Evolutionary conservation across 805 yeast species (phyloP), one percentile per base, ranked within the genome.

Genomic region (Millerozyma acaciae): DNA sequence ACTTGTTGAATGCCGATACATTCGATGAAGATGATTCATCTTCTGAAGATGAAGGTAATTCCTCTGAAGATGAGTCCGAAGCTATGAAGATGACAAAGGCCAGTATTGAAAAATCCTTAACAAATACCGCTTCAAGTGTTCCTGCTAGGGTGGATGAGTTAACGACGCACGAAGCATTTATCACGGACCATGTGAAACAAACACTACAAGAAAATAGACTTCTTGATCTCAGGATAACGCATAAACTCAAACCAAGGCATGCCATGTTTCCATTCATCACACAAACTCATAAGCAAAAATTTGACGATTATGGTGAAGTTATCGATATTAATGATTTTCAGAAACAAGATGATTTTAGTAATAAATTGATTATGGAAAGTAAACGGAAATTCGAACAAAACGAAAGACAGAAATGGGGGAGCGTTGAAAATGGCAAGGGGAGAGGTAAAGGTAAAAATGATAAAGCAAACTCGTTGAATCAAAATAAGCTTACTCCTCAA

Each of bases 221-320:
- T 1, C 62, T 78, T 33, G 85, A 81, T 48, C 73, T 80, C 26
- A 64, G 73, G 30, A 47, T 65, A 19, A 64, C 65, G 5, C 47
- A 50, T 29, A 66, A 69, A 22, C 60, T 66, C 55, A 48, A 75
- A 66, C 55, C 73, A 51, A 57, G 70, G 66, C 55, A 75, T 70
- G 67, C 71, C 27, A 81, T 84, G 84, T 93, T 90, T 50, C 97
- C 96, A 8, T 83, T 65, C 45, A 62, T 75, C 23, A 71, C 74
- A 1, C 42, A 44, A 16, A 40, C 50, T 6, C 72, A 68, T 30
- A 75, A 76, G 45, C 62, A 73, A 16, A 76, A 83, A 43, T 62
- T 70, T 29, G 97, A 93, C 51, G 97, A 90, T 44, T 93, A 90
- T 55, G 99, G 99, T 19, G 80, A 77, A 35, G 60, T 80, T 2